These are phyloP conservation scores for Exophiala spinifera DNA, from an alignment of 2,329 filamentous ascomycete genomes.

Conservation along the genomic window DNA sequence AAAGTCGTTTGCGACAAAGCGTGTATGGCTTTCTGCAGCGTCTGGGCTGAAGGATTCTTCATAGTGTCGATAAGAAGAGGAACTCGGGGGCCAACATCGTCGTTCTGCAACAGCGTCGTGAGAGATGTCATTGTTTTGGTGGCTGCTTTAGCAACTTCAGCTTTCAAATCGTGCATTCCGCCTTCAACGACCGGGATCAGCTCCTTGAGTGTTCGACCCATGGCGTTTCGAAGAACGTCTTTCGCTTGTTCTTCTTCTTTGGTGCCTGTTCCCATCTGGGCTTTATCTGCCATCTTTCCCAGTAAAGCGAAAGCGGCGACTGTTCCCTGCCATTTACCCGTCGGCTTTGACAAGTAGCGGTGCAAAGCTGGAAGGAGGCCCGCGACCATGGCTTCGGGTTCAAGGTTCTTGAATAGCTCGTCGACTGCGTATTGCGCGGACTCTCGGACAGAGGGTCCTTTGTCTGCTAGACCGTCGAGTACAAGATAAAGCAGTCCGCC, in stretches of 20 bases:
- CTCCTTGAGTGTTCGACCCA: conserved; percentile 81
- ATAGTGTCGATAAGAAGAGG: conserved; percentile 91
- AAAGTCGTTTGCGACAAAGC: conserved; percentile 98
- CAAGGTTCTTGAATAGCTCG: conserved; percentile 75
- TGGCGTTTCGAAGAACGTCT: conserved; percentile 82
- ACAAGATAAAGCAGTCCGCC: conserved; percentile 68
- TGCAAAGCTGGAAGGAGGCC: conserved; percentile 75
- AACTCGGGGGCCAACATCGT: conserved; percentile 90
- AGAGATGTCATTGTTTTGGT: conserved; percentile 87
- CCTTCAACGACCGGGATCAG: conserved; percentile 88
- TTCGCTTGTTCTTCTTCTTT: conserved; percentile 83
- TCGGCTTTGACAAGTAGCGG: conserved; percentile 74
- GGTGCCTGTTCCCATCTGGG: conserved; percentile 77
- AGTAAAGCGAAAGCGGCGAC: conserved; percentile 81
- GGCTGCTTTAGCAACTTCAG: conserved; percentile 80
- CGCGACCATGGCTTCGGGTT: conserved; percentile 75
- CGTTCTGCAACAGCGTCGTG: conserved; percentile 87
- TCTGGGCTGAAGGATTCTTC: conserved; percentile 86
- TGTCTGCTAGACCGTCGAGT: conserved; percentile 84
- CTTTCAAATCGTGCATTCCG: conserved; percentile 95
- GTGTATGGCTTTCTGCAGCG: conserved; percentile 92
- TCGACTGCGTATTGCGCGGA: conserved; percentile 93
- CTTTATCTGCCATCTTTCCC: conserved; percentile 92
- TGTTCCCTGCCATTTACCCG: conserved; percentile 96
- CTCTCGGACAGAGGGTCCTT: conserved; percentile 82